Evolutionary conservation across 495 filamentous ascomycete species (phyloP), one percentile per base, ranked within the genome.

Genomic region (Cudoniella acicularis): DNA sequence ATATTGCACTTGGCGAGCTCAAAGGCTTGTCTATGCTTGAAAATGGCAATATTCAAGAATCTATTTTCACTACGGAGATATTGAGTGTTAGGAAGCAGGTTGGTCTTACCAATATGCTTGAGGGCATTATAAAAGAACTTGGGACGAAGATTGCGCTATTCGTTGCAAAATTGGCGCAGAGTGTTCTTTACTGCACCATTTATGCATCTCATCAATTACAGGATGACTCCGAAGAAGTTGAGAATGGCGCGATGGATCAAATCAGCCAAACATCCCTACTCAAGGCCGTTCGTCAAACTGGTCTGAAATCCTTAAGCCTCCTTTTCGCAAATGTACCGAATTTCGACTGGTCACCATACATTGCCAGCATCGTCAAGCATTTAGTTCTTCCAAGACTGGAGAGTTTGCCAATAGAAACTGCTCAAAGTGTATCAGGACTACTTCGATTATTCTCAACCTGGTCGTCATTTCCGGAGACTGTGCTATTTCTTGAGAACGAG

Each of bases 71-170:
- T 1, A 66, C 71, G 13, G 83, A 87, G 47, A 49, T 83, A 1
- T 66, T 90, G 2, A 83, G 79, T 21, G 73, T 77, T 16, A 82
- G 92, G 60, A 92, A 91, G 72, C 93, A 96, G 66, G 75, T 91
- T 53, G 94, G 94, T 70, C 76, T 96, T 61, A 69, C 96, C 43
- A 92, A 92, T 67, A 93, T 98, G 90, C 77, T 94, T 45, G 86
- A 92, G 52, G 85, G 91, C n/a, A 81, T 98, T 67, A 83, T 96
- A 60, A 85, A 86, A 22, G 89, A 91, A 26, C 79, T 97, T 22
- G 89, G 91, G 45, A 83, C 76, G 16, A 84, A 81, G 20, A 80
- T 95, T 55, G 57, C 71, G 3, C 76, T 83, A 0, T 90, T 86
- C 59, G 76, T 85, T 24, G 70, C 77, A 36, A 74, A 78, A 10